These are phyloP conservation scores for Citrus hindsii DNA, from an alignment of 345 rosid genomes.

Conservation along the genomic window DNA sequence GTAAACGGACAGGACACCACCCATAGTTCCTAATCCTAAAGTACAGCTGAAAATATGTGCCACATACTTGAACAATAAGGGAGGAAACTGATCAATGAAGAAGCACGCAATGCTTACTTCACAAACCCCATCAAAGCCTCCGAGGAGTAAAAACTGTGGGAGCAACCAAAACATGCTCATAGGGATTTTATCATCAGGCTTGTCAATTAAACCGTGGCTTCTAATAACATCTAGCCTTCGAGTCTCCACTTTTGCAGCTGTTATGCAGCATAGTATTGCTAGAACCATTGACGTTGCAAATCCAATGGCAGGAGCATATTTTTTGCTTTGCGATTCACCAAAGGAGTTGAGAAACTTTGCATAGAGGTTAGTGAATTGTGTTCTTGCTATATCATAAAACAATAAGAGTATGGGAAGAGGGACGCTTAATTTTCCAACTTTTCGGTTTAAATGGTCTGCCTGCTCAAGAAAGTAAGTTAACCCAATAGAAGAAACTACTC, in stretches of 20 bases:
- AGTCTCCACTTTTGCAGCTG: slow-evolving; percentile 35
- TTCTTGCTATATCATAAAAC: slow-evolving; percentile 18
- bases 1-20: no score
- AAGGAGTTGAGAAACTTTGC: neutral
- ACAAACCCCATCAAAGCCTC: slow-evolving; percentile 26
- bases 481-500: slow-evolving; percentile 32
- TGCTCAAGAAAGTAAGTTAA: slow-evolving; percentile 38
- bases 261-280: slow-evolving; percentile 25
- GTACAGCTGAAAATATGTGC: slow-evolving; percentile 17
- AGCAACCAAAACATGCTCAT: slow-evolving; percentile 38
- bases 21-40: slow-evolving; percentile 15
- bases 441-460: slow-evolving; percentile 28
- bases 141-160: slow-evolving; percentile 37
- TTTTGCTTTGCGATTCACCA: neutral
- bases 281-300: slow-evolving; percentile 36
- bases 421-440: slow-evolving; percentile 23
- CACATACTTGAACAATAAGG: slow-evolving; percentile 24
- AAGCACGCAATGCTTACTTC: slow-evolving; percentile 23
- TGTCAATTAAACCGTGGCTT: slow-evolving; percentile 16
- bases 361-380: neutral
- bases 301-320: slow-evolving; percentile 22
- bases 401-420: slow-evolving; percentile 33
- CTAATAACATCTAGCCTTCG: slow-evolving; percentile 22
- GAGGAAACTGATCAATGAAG: slow-evolving; percentile 33
- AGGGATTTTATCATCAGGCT: slow-evolving; percentile 18